Conservation (phyloP, 164 flowering plant genomes). For the Buxus sempervirens region DNA sequence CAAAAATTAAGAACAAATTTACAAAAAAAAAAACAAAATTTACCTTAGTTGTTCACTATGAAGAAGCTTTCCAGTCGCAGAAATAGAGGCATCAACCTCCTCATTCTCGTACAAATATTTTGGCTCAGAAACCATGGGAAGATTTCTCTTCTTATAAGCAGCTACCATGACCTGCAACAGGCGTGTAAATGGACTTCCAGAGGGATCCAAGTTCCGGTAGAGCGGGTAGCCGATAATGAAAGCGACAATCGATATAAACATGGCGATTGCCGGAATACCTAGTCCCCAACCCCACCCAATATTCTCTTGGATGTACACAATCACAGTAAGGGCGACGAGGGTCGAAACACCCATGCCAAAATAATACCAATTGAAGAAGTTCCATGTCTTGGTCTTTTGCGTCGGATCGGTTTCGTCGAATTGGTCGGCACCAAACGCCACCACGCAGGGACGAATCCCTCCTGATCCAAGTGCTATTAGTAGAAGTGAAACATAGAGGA, state of each 20-base stretch:
- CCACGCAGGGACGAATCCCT: not conserved
- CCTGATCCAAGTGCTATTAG: not conserved
- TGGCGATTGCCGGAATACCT: not conserved
- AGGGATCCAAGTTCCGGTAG: constrained; percentile 12
- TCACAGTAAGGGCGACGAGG: not conserved
- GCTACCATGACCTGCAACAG: constrained; percentile 17
- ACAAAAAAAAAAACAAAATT: not conserved
- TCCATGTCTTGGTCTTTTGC: not conserved
- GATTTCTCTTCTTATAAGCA: constrained; percentile 15
- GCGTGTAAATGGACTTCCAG: constrained; percentile 20
- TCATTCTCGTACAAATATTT: constrained; percentile 9
- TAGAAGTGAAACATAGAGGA: not conserved
- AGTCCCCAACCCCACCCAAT: constrained; percentile 4
- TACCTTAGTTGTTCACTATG: constrained; percentile 15
- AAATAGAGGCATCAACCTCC: constrained; percentile 21
- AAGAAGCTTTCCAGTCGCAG: constrained; percentile 13
- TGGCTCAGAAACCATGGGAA: constrained; percentile 2
- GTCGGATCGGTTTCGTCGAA: not conserved
- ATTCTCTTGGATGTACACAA: not conserved
- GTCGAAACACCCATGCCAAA: not conserved
- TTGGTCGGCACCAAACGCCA: constrained; percentile 3
- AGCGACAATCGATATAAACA: not conserved
- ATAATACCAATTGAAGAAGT: not conserved
- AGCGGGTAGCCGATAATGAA: not conserved
- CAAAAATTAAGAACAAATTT: too few species aligned